These are phyloP conservation scores for Panaeolus papilionaceus DNA, from an alignment of 768 basidiomycete genomes.

Conservation along the genomic window DNA sequence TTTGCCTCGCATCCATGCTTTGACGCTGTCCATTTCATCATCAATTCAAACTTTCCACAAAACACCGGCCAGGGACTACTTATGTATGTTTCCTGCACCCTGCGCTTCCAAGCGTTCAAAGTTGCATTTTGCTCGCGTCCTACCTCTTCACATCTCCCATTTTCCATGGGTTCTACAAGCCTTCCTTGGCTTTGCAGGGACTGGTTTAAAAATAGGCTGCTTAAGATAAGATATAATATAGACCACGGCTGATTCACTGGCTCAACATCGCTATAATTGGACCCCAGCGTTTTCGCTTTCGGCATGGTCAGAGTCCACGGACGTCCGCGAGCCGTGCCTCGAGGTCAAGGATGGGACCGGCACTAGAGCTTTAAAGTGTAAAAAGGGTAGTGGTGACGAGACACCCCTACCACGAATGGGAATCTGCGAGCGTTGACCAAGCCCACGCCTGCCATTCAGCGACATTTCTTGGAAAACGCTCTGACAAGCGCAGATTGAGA, in stretches of 20 bases:
- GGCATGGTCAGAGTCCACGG: conserved; percentile 11
- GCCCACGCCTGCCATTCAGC: conserved; percentile 10
- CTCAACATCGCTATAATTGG: conserved; percentile 12
- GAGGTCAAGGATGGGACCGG: background rate
- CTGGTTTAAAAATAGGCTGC: conserved; percentile 4
- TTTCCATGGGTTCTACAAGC: background rate
- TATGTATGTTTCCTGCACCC: background rate
- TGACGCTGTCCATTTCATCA: conserved; percentile 5
- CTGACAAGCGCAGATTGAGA: background rate
- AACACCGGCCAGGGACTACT: background rate
- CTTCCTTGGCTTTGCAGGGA: background rate
- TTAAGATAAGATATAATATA: conserved; percentile 9
- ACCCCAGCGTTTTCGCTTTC: conserved; percentile 11
- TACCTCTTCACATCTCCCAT: background rate
- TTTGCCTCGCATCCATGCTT: conserved; percentile 14
- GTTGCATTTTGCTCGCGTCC: background rate
- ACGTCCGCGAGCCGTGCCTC: conserved; percentile 12
- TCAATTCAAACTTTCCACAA: background rate
- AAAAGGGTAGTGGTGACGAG: conserved; percentile 9
- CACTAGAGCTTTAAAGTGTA: conserved; percentile 3
- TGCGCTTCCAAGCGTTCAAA: background rate
- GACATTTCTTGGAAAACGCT: background rate
- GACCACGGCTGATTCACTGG: background rate
- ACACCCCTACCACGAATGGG: conserved; percentile 1
- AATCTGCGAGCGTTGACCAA: conserved; percentile 6